Evolutionary conservation across 768 basidiomycete genomes (phyloP).

Genomic region (Russula brevipes): DNA sequence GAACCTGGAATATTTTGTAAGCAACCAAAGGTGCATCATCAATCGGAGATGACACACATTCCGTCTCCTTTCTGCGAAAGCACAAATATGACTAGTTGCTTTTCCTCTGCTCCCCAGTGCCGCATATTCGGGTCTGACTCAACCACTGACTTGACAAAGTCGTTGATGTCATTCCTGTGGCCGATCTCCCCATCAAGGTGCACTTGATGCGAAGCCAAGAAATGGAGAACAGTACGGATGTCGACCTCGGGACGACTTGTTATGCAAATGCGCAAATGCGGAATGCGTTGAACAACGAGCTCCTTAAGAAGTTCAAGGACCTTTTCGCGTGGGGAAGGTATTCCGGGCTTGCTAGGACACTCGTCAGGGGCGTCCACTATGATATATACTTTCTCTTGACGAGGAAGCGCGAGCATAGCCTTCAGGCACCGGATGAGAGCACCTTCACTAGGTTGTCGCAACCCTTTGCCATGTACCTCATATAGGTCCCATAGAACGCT

Average conservation of each 20-base stretch:
- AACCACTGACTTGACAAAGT: not conserved
- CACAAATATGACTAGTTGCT: not conserved
- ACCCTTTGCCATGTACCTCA: not conserved
- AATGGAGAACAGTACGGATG: not conserved
- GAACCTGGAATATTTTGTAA: not conserved
- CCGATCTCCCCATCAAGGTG: not conserved
- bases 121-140: not conserved
- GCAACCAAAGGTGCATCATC: not conserved
- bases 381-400: not conserved
- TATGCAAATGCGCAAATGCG: not conserved
- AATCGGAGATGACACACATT: not conserved
- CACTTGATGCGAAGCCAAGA: not conserved
- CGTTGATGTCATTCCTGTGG: not conserved
- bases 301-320: not conserved
- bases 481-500: not conserved
- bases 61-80: not conserved
- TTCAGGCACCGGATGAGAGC: not conserved
- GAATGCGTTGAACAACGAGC: not conserved
- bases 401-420: not conserved
- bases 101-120: not conserved
- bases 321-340: not conserved
- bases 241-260: slow-evolving; percentile 7
- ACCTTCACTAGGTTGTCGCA: not conserved
- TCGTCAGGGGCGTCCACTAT: slow-evolving; percentile 1
- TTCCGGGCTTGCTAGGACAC: not conserved